A percentile compares a stretch with the other conserved stretches of the same genome.
phyloP scores from a whole-genome alignment of 108 stramenopile genomes.

The Licmophora abbreviata region DNA sequence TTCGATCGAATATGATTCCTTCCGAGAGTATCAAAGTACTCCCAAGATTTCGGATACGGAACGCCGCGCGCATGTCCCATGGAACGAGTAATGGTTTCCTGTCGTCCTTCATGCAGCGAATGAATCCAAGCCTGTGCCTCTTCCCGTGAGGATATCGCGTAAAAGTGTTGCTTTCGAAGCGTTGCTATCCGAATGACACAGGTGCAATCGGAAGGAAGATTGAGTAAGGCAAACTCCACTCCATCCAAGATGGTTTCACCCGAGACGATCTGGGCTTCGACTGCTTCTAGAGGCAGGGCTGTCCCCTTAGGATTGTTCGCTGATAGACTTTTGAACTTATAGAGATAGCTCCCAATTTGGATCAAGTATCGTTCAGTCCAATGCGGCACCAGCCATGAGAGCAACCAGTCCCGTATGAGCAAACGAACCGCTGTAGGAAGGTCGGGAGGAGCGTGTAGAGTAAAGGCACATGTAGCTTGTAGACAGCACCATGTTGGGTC shows the following conservation, averaged over 20 bases:
- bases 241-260: conserved; percentile 5
- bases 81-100: conserved; percentile 49
- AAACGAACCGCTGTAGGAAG: conserved; percentile 33
- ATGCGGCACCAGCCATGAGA: conserved; percentile 34
- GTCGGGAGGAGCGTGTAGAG: conserved; percentile 49
- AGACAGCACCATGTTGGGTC: conserved; percentile 42
- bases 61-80: conserved; percentile 68
- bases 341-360: conserved; percentile 65
- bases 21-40: conserved; percentile 56
- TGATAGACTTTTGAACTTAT: conserved; percentile 53
- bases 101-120: conserved; percentile 41
- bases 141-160: conserved; percentile 47
- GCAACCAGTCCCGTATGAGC: conserved; percentile 21
- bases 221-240: conserved; percentile 3
- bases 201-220: conserved; percentile 32
- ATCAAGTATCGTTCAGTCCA: conserved; percentile 71
- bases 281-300: conserved; percentile 41
- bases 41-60: conserved; percentile 62
- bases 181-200: conserved; percentile 47
- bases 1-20: conserved; percentile 41
- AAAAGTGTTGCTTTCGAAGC: conserved; percentile 52
- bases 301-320: conserved; percentile 50
- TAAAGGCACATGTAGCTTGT: conserved; percentile 59
- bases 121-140: conserved; percentile 63
- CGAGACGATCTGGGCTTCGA: conserved; percentile 16